Conservation (phyloP, 257 asterid genomes). For the Ocimum tenuiflorum region DNA sequence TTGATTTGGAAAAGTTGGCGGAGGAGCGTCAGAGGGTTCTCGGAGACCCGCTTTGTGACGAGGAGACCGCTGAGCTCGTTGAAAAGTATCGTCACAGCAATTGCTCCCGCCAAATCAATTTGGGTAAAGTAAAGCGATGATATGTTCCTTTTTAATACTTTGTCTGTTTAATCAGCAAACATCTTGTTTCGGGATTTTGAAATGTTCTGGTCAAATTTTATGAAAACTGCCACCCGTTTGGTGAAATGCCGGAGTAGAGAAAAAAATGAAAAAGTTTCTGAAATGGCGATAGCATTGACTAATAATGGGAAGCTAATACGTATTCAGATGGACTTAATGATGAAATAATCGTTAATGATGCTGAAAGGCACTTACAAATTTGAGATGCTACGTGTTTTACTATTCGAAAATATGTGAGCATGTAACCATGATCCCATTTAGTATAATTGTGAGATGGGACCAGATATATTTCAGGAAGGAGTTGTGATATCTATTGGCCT, state of each 20-base stretch:
- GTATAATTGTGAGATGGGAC: too few relatives aligned
- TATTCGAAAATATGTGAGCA: too few relatives aligned
- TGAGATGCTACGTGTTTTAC: too few relatives aligned
- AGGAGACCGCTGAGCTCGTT: slow-evolving; percentile 64
- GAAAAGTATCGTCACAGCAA: slow-evolving; percentile 68
- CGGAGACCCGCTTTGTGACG: slow-evolving; percentile 61
- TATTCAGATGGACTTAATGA: too few relatives aligned
- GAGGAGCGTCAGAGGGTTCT: slow-evolving; percentile 44
- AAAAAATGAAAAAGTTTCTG: neutral
- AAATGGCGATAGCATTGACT: neutral
- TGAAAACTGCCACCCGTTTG: neutral
- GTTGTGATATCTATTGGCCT: too few relatives aligned
- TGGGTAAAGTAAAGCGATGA: slow-evolving; percentile 37
- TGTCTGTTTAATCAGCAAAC: neutral
- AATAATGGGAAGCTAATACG: neutral
- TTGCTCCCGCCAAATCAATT: slow-evolving; percentile 77
- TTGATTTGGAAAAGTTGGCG: slow-evolving; percentile 41
- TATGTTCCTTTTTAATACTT: too few relatives aligned
- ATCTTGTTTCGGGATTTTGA: neutral
- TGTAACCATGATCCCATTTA: too few relatives aligned
- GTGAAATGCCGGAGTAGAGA: neutral
- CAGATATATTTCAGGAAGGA: too few relatives aligned
- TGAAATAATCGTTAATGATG: too few relatives aligned
- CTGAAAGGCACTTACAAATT: too few relatives aligned
- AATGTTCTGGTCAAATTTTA: neutral